Percentiles rank a stretch among this genome's conserved stretches.
Conservation (phyloP, 2,329 filamentous ascomycete genomes). For the Fusarium fracticaudum region DNA sequence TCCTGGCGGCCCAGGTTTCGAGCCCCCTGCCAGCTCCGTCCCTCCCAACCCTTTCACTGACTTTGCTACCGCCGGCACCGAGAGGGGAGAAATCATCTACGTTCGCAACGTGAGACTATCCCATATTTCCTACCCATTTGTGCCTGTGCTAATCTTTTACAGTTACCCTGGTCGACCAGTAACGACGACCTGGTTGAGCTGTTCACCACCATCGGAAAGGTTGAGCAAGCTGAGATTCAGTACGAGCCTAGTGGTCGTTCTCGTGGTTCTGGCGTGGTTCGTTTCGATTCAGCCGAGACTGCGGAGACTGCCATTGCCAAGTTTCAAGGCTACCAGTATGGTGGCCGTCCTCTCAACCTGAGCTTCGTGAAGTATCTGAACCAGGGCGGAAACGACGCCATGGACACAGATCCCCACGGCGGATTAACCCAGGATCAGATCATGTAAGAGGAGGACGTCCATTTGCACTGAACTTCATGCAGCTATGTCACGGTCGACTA, state of each 20-base stretch:
- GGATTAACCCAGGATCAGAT: conserved; percentile 97
- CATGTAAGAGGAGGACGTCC: conserved; percentile 69
- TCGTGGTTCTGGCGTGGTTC: conserved; percentile 93
- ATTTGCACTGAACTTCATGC: conserved; percentile 17
- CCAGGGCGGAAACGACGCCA: conserved; percentile 71
- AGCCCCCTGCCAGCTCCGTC: conserved; percentile 59
- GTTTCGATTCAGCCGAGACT: conserved; percentile 84
- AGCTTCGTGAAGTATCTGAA: conserved; percentile 94
- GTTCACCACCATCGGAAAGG: conserved; percentile 97
- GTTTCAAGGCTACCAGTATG: conserved; percentile 98
- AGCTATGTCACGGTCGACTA: conserved; percentile 9
- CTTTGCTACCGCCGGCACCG: conserved; percentile 85
- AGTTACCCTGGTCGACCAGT: conserved; percentile 99
- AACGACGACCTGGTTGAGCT: conserved; percentile 97
- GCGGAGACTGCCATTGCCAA: conserved; percentile 95
- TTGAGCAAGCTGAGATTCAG: conserved; percentile 98
- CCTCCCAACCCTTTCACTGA: conserved; percentile 94
- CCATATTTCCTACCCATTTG: neutral
- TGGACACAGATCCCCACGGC: conserved; percentile 82
- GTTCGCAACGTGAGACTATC: conserved; percentile 86
- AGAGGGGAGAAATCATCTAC: conserved; percentile 86
- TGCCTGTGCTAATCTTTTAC: conserved; percentile 37
- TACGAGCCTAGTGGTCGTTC: conserved; percentile 97
- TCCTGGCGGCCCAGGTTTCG: conserved; percentile 51
- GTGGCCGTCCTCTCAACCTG: conserved; percentile 90